These are phyloP conservation scores for Anthoceros angustus DNA, from an alignment of 225 moss, liverwort and hornwort species.

Conservation along the genomic window DNA sequence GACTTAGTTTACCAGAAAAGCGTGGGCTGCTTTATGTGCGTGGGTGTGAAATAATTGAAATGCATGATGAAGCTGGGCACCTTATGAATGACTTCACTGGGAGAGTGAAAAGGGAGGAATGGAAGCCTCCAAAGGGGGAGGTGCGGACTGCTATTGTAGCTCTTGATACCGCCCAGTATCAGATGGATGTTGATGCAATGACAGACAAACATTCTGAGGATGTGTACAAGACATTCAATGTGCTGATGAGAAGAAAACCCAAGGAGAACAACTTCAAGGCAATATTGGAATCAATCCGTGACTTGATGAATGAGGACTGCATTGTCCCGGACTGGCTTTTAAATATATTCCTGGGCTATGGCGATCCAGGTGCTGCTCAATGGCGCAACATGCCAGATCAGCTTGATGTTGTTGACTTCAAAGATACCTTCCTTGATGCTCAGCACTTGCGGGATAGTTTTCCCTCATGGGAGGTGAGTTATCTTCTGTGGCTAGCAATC, in stretches of 20 bases:
- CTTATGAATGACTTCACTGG: conserved; percentile 98
- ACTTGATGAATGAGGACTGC: conserved; percentile 98
- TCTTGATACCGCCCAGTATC: conserved; percentile 93
- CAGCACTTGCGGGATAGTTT: conserved; percentile 84
- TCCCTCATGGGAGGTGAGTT: conserved; percentile 45
- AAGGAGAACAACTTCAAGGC: conserved; percentile 99
- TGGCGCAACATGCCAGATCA: conserved; percentile 84
- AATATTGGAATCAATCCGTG: conserved; percentile 88
- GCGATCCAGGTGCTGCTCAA: conserved; percentile 87
- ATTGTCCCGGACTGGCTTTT: conserved; percentile 94
- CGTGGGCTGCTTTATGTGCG: conserved; percentile 79
- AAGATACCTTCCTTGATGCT: conserved; percentile 89
- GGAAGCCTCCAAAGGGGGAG: conserved; percentile 95
- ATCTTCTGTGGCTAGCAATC: not conserved
- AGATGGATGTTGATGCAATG: conserved; percentile 66
- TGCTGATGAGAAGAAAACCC: conserved; percentile 81
- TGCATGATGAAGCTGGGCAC: conserved; percentile 80
- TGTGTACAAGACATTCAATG: conserved; percentile 76
- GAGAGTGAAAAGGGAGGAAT: conserved; percentile 84
- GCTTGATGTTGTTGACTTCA: conserved; percentile 73
- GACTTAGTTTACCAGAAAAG: conserved; percentile 61
- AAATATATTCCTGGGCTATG: conserved; percentile 91
- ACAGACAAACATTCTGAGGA: conserved; percentile 41
- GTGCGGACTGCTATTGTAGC: conserved; percentile 67
- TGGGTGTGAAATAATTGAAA: conserved; percentile 91